Base-by-base conservation (phyloP, 192 early-diverging fungal genomes). In the Podila epigama region DNA sequence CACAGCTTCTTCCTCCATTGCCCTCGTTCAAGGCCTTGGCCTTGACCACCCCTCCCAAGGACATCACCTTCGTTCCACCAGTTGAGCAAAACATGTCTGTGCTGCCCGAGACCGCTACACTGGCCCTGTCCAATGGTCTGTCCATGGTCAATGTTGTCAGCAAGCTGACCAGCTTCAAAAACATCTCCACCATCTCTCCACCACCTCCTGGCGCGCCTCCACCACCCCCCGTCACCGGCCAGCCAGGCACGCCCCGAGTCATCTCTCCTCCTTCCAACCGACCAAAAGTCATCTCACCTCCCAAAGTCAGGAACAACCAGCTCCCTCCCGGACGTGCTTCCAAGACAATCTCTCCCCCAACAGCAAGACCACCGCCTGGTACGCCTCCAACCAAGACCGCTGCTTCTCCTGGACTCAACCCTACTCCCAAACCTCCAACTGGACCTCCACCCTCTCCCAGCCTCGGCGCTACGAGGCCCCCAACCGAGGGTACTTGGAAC, bases 11-110 rank as follows among this genome's bases (percentile, higher is more conserved):
- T 35, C 71, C 71, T 18, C 71, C 64, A 29, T 22, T 75, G 8
- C 71, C 71, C n/a, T 35, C 63, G 10, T 75, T 75, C 59, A 66
- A 66, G 35, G 71, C 63, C 7, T 59, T 75, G 39, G 71, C 71
- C 1, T 41, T 75, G n/a, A 75, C 71, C 1, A 61, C 71, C 1
- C 64, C 71, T 9, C 64, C 63, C 16, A 75, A 75, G 22, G 64
- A 75, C 32, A 66, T 75, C 15, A 40, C 36, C 16, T 37, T 61
- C 35, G 35, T 52, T 20, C 33, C 60, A 27, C 33, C 58, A 6
- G 42, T 41, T 9, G 44, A 67, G 18, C 54, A 41, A 34, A 63
- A 51, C 37, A 66, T 67, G 48, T 50, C 58, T 22, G 64, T 41
- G 2, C 33, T 75, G 22, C 71, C 71, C 1, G 71, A 75, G 50